Percentiles rank a stretch among this genome's conserved stretches.
Evolutionary conservation across 352 stramenopile species (phyloP).

Genomic region (Thalassiosira exigua): DNA sequence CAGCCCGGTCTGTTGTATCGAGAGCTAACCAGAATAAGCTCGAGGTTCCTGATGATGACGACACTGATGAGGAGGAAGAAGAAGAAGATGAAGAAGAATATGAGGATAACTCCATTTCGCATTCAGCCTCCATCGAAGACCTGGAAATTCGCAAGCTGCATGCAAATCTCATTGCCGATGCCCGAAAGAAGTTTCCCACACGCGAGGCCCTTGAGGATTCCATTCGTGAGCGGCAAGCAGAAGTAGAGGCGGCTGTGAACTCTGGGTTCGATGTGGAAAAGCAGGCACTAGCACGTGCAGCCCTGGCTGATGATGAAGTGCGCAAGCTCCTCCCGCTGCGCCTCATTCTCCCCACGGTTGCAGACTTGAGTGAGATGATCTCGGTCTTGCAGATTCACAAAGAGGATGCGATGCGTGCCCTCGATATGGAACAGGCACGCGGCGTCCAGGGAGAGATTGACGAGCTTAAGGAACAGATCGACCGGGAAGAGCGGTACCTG

Average conservation of each 20-base stretch:
- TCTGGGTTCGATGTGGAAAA: constrained; percentile 56
- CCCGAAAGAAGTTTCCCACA: constrained; percentile 54
- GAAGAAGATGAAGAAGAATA: constrained; percentile 5
- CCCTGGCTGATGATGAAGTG: constrained; percentile 54
- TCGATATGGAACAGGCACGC: constrained; percentile 36
- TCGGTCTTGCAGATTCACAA: constrained; percentile 54
- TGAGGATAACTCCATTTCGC: constrained; percentile 12
- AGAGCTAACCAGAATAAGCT: neutral
- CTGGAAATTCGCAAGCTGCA: constrained; percentile 47
- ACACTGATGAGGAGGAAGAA: constrained; percentile 15
- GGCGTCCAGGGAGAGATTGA: constrained; percentile 56
- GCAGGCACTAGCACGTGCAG: constrained; percentile 48
- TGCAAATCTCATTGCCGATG: constrained; percentile 53
- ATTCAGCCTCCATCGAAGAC: constrained; percentile 31
- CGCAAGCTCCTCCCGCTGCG: constrained; percentile 57
- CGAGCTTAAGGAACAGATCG: constrained; percentile 50
- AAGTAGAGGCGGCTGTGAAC: constrained; percentile 48
- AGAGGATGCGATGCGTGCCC: constrained; percentile 37
- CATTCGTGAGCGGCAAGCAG: constrained; percentile 40
- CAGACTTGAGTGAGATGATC: constrained; percentile 56
- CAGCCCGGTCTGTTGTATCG: neutral
- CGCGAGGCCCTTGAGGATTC: constrained; percentile 52
- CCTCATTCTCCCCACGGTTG: constrained; percentile 48
- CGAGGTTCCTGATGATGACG: constrained; percentile 15
- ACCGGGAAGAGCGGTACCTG: constrained; percentile 49